Evolutionary conservation across 2,329 filamentous ascomycete genomes (phyloP).

Genomic region (Fusarium torreyae): DNA sequence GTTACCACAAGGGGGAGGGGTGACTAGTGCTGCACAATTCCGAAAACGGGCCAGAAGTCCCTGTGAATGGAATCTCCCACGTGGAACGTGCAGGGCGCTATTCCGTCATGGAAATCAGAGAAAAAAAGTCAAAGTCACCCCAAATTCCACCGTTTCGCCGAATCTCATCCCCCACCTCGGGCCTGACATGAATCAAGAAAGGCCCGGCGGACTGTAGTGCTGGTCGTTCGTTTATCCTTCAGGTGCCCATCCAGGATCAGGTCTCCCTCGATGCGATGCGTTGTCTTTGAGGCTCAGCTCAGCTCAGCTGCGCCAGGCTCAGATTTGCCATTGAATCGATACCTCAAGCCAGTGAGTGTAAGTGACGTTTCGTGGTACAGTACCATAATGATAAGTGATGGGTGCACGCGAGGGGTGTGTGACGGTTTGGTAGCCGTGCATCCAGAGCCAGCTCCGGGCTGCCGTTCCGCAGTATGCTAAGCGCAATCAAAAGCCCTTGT

Average conservation of each 20-base stretch:
- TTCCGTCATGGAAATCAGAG: slow-evolving; percentile 45
- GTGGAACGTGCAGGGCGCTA: slow-evolving; percentile 52
- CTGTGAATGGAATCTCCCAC: slow-evolving; percentile 49
- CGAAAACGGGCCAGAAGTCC: slow-evolving; percentile 43
- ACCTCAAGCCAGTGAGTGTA: slow-evolving; percentile 32
- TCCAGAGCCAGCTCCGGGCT: slow-evolving; percentile 47
- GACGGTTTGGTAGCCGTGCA: slow-evolving; percentile 38
- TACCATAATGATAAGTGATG: slow-evolving; percentile 25
- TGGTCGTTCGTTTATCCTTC: not conserved
- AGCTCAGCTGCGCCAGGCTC: slow-evolving; percentile 19
- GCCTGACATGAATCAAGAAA: slow-evolving; percentile 35
- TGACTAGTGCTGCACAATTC: slow-evolving; percentile 49
- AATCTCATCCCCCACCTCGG: slow-evolving; percentile 36
- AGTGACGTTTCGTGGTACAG: slow-evolving; percentile 32
- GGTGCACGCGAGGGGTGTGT: slow-evolving; percentile 41
- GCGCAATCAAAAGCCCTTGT: slow-evolving; percentile 41
- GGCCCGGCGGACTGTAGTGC: slow-evolving; percentile 2
- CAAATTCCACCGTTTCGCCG: slow-evolving; percentile 45
- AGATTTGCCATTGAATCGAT: slow-evolving; percentile 2
- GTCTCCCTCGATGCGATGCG: slow-evolving; percentile 18
- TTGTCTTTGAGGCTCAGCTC: slow-evolving; percentile 34
- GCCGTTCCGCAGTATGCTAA: slow-evolving; percentile 43
- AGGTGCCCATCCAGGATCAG: slow-evolving; percentile 13
- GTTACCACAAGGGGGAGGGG: slow-evolving; percentile 28
- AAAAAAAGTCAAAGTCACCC: slow-evolving; percentile 43